A percentile compares a stretch with the other conserved stretches of the same genome.
These are phyloP conservation scores for Trichoderma endophyticum DNA, from an alignment of 2,329 filamentous ascomycete species.

Conservation along the genomic window DNA sequence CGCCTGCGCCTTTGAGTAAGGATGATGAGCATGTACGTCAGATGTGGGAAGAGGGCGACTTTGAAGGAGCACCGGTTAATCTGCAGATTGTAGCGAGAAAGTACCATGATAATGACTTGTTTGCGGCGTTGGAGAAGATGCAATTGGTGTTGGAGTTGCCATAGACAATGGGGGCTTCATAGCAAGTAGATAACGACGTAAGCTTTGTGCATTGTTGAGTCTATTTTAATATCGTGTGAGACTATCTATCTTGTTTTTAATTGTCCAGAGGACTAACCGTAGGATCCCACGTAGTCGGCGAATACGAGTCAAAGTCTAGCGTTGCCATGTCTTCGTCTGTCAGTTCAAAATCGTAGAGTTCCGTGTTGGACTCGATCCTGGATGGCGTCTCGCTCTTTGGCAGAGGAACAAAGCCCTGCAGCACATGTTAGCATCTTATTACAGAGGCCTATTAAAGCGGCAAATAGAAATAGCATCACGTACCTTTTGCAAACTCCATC, in stretches of 20 bases:
- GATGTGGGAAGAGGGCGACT: slow-evolving; percentile 14
- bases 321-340: slow-evolving; percentile 52
- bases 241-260: background rate
- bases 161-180: background rate
- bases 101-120: slow-evolving; percentile 35
- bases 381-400: slow-evolving; percentile 62
- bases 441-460: background rate
- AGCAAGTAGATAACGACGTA: background rate
- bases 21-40: background rate
- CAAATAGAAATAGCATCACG: background rate
- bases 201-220: background rate
- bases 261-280: background rate
- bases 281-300: slow-evolving; percentile 3
- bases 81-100: slow-evolving; percentile 30
- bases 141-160: background rate
- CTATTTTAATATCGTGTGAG: background rate
- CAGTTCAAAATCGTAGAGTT: slow-evolving; percentile 60
- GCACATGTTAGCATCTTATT: background rate
- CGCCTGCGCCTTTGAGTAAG: background rate
- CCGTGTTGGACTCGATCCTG: slow-evolving; percentile 58
- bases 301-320: slow-evolving; percentile 25
- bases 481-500: slow-evolving; percentile 63
- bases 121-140: slow-evolving; percentile 28
- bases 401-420: slow-evolving; percentile 60
- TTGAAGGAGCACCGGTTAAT: slow-evolving; percentile 21